Conservation (phyloP, 306 rosid species). For the Ziziphus jujuba region DNA sequence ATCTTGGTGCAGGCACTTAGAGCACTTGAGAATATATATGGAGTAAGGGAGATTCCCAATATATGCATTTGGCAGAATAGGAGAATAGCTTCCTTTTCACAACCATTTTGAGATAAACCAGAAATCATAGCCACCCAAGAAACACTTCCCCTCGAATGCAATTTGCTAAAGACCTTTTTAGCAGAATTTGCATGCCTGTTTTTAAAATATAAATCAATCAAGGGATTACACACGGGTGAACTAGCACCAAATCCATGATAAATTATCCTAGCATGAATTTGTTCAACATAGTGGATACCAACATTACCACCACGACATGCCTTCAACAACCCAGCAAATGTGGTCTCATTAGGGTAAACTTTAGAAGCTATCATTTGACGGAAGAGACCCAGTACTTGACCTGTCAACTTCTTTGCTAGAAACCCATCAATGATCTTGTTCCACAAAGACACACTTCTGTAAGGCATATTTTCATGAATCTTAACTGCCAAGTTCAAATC, state of each 20-base stretch:
- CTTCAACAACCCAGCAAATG: constrained; percentile 61
- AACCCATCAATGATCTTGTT: constrained; percentile 53
- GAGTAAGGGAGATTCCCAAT: constrained; percentile 59
- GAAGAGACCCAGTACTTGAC: constrained; percentile 42
- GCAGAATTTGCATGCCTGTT: constrained; percentile 54
- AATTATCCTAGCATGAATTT: constrained; percentile 63
- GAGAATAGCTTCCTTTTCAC: constrained; percentile 65
- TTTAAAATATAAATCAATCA: constrained; percentile 71
- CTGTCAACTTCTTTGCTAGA: constrained; percentile 33
- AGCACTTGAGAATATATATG: constrained; percentile 73
- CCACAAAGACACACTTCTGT: constrained; percentile 53
- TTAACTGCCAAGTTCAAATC: constrained; percentile 46
- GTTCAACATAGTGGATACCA: constrained; percentile 48
- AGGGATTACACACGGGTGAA: constrained; percentile 52
- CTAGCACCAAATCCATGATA: constrained; percentile 56
- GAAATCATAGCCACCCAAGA: constrained; percentile 92
- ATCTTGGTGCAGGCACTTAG: constrained; percentile 75
- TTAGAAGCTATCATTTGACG: constrained; percentile 46
- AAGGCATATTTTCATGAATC: constrained; percentile 58
- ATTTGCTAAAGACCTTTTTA: constrained; percentile 54
- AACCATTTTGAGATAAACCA: constrained; percentile 72
- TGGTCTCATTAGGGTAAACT: constrained; percentile 49
- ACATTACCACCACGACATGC: constrained; percentile 52
- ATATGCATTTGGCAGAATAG: constrained; percentile 67
- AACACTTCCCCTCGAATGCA: constrained; percentile 56